Base-by-base conservation (phyloP, 371 early-diverging fungal species). In the Nematocida sp. region DNA sequence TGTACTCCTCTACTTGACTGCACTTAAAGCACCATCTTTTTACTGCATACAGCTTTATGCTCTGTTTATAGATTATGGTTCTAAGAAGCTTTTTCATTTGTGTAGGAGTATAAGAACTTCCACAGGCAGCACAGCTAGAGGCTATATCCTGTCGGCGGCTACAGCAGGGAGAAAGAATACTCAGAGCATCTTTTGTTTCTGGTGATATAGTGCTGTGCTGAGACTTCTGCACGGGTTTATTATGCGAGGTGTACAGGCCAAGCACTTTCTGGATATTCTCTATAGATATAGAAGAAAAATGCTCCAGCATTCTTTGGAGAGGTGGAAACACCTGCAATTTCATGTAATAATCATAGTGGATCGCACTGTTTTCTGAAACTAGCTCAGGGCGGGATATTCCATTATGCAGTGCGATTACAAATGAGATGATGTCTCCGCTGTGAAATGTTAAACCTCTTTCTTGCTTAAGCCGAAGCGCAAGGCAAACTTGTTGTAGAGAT, bases 281-380 rank as follows among this genome's bases (percentile, higher is more conserved):
- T 5, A 67, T 13, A 15, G 80, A 67, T 9, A 78, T 60, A 25
- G 50, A 27, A 18, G 80, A 70, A 39, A 78, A 78, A 27, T 23
- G 27, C 46, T 78, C 80, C 5, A 78, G 20, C 44, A 78, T 52
- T 62, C 80, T 56, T 39, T 78, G 66, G 7, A 97, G 85, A 3
- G 97, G 95, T 6, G 98, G 96, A 67, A 95, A 91, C 0, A 99
- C 90, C 86, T 99, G 98, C 72, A 93, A 92, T 72, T 90, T 89
- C 47, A 99, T 87, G 84, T 99, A 99, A 92, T 95, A 99, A 47
- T 95, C 93, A 82, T 89, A 89, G 85, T 98, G 95, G 84, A 90
- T 73, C 3, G 60, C 72, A 23, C 70, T 54, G 3, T 42, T 86
- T 57, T 95, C 96, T 57, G 93, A 67, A 23, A 67, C n/a, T 1